These are phyloP conservation scores for Geotrichum europaeum DNA, from an alignment of 1,139 yeast genomes.

Conservation along the genomic window DNA sequence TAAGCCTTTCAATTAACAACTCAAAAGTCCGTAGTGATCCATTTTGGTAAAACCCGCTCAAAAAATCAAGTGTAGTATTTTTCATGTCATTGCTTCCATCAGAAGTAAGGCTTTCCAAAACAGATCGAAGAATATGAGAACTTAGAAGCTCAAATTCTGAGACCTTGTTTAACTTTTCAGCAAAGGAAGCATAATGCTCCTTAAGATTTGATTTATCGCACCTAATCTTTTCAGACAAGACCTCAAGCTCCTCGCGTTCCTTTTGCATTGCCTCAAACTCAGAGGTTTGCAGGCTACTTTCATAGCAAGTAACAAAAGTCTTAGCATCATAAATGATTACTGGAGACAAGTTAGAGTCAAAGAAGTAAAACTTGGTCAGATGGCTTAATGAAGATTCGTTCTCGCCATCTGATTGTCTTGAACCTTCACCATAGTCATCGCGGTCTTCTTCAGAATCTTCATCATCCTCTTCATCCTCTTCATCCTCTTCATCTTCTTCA, in stretches of 20 bases:
- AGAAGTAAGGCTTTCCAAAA: constrained; percentile 42
- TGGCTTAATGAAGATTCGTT: neutral
- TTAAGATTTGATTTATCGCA: constrained; percentile 23
- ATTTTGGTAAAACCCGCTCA: constrained; percentile 42
- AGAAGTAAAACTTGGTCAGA: constrained; percentile 17
- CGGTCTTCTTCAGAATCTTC: constrained; percentile 29
- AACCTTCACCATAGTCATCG: neutral
- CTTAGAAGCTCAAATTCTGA: constrained; percentile 75
- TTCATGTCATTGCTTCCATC: constrained; percentile 27
- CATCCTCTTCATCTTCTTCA: constrained; percentile 26
- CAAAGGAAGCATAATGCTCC: constrained; percentile 28
- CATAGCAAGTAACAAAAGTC: constrained; percentile 3
- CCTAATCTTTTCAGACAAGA: constrained; percentile 14
- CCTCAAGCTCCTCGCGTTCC: constrained; percentile 7
- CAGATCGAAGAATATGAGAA: constrained; percentile 54
- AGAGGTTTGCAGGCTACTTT: constrained; percentile 1
- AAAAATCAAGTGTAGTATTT: constrained; percentile 39
- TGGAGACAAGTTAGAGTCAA: constrained; percentile 18
- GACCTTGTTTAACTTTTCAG: constrained; percentile 35
- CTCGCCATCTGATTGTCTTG: neutral
- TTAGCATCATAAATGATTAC: constrained; percentile 19
- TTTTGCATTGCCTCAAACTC: constrained; percentile 10
- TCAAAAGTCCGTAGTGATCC: constrained; percentile 35
- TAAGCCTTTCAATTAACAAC: constrained; percentile 50
- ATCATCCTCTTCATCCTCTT: constrained; percentile 23